Conservation (phyloP, 495 filamentous ascomycete genomes). For the Aspergillus olivimuriae region DNA sequence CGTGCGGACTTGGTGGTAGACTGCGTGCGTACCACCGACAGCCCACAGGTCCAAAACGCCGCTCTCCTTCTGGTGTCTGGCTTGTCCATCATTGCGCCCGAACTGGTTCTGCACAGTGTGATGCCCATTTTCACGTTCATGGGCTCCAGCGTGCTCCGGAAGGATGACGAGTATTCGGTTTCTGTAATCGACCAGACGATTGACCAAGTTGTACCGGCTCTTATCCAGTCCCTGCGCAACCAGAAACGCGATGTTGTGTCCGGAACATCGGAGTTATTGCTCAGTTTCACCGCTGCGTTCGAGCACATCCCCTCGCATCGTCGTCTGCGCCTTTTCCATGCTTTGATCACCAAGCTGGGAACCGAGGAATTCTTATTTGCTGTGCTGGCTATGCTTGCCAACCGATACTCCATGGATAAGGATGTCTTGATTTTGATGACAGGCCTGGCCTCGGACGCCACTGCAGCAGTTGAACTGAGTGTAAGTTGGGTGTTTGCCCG, state of each 20-base stretch:
- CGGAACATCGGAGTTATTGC: slow-evolving; percentile 75
- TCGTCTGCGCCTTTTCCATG: slow-evolving; percentile 70
- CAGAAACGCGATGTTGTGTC: slow-evolving; percentile 68
- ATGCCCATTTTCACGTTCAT: slow-evolving; percentile 99
- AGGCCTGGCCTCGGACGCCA: slow-evolving; percentile 43
- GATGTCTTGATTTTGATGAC: slow-evolving; percentile 40
- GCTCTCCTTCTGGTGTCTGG: slow-evolving; percentile 83
- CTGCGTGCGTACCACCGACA: slow-evolving; percentile 81
- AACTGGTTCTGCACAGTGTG: slow-evolving; percentile 86
- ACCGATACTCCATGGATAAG: slow-evolving; percentile 38
- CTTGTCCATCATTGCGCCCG: slow-evolving; percentile 75
- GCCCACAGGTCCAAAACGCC: slow-evolving; percentile 83
- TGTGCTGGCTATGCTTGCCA: slow-evolving; percentile 42
- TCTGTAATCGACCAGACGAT: slow-evolving; percentile 84
- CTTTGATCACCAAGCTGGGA: slow-evolving; percentile 72
- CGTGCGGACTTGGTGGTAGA: slow-evolving; percentile 83
- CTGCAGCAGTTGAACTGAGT: slow-evolving; percentile 57
- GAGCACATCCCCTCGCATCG: slow-evolving; percentile 88
- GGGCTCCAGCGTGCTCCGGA: slow-evolving; percentile 77
- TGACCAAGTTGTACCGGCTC: slow-evolving; percentile 78
- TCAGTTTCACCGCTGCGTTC: slow-evolving; percentile 90
- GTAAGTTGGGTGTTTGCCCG: slow-evolving; percentile 14
- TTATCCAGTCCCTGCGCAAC: slow-evolving; percentile 79
- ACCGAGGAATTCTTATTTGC: slow-evolving; percentile 62
- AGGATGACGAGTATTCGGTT: slow-evolving; percentile 92